phyloP scores from a whole-genome alignment of 73 alveolate genomes.

The Paramecium caudatum region DNA sequence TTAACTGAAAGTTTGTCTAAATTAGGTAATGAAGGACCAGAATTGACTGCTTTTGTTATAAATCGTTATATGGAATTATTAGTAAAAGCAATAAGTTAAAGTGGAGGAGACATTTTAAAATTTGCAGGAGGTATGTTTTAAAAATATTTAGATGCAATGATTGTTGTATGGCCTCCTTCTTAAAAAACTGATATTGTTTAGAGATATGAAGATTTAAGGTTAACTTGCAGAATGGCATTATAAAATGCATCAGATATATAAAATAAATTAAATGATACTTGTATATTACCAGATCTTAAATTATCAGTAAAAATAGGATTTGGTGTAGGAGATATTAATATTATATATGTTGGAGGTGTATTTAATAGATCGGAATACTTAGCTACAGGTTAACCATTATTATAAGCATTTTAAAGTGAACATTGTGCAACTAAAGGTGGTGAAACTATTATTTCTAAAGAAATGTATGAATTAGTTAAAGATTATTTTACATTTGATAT shows the following conservation, averaged over 20 bases:
- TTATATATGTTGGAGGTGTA: conserved; percentile 96
- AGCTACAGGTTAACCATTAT: conserved; percentile 93
- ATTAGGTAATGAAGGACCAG: conserved; percentile 94
- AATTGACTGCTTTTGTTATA: conserved; percentile 89
- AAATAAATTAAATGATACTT: conserved; percentile 86
- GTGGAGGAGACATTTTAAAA: conserved; percentile 96
- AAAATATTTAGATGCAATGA: conserved; percentile 86
- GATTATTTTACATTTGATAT: conserved; percentile 82
- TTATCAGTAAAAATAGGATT: conserved; percentile 79
- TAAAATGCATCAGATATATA: conserved; percentile 91
- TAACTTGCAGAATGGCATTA: conserved; percentile 87
- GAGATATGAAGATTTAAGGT: conserved; percentile 75
- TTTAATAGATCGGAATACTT: conserved; percentile 95
- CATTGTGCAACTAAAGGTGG: conserved; percentile 94
- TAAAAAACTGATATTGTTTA: conserved; percentile 64
- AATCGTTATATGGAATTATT: conserved; percentile 94
- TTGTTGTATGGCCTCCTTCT: conserved; percentile 95
- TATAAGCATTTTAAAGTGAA: conserved; percentile 94
- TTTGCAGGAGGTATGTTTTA: conserved; percentile 85
- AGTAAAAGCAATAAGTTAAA: conserved; percentile 86
- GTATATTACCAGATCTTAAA: conserved; percentile 85
- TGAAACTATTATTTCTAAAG: conserved; percentile 88
- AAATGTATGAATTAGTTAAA: conserved; percentile 84
- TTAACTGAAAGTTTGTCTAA: conserved; percentile 61
- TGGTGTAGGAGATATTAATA: conserved; percentile 96